Conservation (phyloP, 2,329 filamentous ascomycete species). For the Neocucurbitaria cava region DNA sequence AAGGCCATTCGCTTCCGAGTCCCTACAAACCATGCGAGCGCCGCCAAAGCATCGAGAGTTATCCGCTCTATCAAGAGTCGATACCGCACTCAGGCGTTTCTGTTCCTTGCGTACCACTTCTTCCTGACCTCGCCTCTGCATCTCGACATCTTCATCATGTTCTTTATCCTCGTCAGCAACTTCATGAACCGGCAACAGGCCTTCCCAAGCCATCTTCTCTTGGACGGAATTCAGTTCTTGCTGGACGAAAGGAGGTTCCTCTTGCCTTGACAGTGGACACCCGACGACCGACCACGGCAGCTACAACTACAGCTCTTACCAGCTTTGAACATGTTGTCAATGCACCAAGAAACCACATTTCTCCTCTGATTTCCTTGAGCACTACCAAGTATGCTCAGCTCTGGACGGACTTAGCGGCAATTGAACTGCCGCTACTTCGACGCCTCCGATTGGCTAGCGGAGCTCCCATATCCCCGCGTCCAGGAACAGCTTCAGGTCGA, state of each 20-base stretch:
- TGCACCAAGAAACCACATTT: no score
- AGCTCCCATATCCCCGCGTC: conserved; percentile 31
- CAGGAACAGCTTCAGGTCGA: conserved; percentile 22
- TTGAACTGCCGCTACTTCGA: conserved; percentile 18
- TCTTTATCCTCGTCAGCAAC: conserved; percentile 47
- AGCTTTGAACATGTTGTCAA: no score
- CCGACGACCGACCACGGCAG: background rate
- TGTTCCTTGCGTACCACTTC: conserved; percentile 45
- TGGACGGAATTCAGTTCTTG: conserved; percentile 36
- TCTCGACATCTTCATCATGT: conserved; percentile 42
- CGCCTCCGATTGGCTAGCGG: conserved; percentile 37
- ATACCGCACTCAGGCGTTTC: conserved; percentile 40
- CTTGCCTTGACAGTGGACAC: conserved; percentile 21
- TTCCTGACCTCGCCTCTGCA: conserved; percentile 39
- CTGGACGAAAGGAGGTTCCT: conserved; percentile 35
- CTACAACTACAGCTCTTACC: background rate
- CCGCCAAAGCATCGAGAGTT: conserved; percentile 29
- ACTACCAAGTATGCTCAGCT: no score
- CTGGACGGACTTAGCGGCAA: conserved; percentile 21
- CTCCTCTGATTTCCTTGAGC: no score
- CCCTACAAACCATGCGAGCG: conserved; percentile 22
- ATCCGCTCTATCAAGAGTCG: conserved; percentile 38
- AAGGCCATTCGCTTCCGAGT: conserved; percentile 21
- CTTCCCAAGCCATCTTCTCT: conserved; percentile 33
- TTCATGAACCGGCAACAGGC: conserved; percentile 43